Evolutionary conservation across 257 asterid genomes (phyloP).

Genomic region (Nicotiana tomentosiformis): DNA sequence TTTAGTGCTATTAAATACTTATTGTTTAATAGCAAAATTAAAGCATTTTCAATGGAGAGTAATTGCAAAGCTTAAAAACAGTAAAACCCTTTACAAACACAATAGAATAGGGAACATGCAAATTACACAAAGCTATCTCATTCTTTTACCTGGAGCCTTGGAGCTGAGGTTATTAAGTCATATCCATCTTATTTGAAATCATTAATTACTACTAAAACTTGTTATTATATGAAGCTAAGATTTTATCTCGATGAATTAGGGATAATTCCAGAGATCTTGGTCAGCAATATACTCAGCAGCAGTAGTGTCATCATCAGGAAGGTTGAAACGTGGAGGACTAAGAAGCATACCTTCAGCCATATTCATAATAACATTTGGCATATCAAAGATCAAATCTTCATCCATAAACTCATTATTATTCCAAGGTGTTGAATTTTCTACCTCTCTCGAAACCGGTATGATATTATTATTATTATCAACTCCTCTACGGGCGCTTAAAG

Average conservation of each 20-base stretch:
- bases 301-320: constrained; percentile 21
- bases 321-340: constrained; percentile 54
- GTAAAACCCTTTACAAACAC: not conserved
- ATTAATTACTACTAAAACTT: not conserved
- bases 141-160: not conserved
- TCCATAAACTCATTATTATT: constrained; percentile 37
- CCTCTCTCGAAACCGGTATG: not conserved
- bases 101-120: not conserved
- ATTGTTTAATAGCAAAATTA: not conserved
- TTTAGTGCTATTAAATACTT: not conserved
- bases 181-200: not conserved
- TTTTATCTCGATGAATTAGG: constrained; percentile 2
- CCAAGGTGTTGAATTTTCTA: not conserved
- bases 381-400: constrained; percentile 68
- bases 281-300: constrained; percentile 12
- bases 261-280: constrained; percentile 48
- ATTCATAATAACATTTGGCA: constrained; percentile 54
- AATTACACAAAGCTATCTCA: not conserved
- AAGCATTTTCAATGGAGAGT: not conserved
- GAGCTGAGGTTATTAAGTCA: not conserved
- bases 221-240: not conserved
- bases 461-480: too few species aligned
- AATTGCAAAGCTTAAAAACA: not conserved
- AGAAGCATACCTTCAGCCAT: constrained; percentile 82
- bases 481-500: not conserved